Evolutionary conservation across 2,329 filamentous ascomycete genomes (phyloP).

Genomic region (Cercospora zeae-maydis): DNA sequence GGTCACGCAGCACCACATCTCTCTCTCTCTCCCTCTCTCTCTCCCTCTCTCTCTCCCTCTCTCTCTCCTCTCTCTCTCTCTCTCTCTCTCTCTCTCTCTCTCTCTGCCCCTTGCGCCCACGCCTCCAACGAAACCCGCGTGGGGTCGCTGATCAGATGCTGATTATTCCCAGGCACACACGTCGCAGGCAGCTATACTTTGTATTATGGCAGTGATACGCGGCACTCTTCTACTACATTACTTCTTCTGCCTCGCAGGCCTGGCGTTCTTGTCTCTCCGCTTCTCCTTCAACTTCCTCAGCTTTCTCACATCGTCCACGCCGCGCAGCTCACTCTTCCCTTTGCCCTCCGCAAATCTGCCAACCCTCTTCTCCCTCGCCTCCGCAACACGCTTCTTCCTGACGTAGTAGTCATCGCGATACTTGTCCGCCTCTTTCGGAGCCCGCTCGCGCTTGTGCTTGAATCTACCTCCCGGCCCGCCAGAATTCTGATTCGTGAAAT

Average conservation of each 20-base stretch:
- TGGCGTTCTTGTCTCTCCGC: slow-evolving; percentile 80
- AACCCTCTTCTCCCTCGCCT: slow-evolving; percentile 79
- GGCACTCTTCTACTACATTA: not conserved
- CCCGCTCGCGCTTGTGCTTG: slow-evolving; percentile 81
- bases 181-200: not conserved
- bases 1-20: not conserved
- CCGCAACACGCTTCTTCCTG: slow-evolving; percentile 83
- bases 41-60: no score
- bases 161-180: not conserved
- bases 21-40: no score
- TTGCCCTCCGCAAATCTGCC: slow-evolving; percentile 65
- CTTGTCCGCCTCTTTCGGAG: slow-evolving; percentile 91
- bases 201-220: not conserved
- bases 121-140: not conserved
- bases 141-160: not conserved
- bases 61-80: no score
- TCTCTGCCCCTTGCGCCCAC: no score
- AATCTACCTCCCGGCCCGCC: slow-evolving; percentile 56
- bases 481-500: slow-evolving; percentile 32
- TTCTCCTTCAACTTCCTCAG: slow-evolving; percentile 72
- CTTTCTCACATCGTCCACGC: slow-evolving; percentile 79
- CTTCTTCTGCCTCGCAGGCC: slow-evolving; percentile 49
- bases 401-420: slow-evolving; percentile 85
- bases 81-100: no score
- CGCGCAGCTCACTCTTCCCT: slow-evolving; percentile 77